Evolutionary conservation across 495 filamentous ascomycete species (phyloP).

Genomic region (Halenospora varia): DNA sequence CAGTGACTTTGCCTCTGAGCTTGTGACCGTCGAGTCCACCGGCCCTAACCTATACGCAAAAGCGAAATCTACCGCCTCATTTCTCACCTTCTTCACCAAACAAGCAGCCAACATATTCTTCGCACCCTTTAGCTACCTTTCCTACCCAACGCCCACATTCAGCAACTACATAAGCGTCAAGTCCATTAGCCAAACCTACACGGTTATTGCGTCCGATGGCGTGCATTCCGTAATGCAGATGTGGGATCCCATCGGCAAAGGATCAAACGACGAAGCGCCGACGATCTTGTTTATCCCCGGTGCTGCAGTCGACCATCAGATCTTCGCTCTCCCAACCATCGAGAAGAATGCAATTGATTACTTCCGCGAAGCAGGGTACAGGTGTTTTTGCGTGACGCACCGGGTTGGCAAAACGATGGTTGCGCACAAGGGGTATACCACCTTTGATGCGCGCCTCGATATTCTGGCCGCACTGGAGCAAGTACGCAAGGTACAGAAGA

Average conservation of each 20-base stretch:
- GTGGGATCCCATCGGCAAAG: conserved; percentile 46
- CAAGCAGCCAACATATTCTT: conserved; percentile 53
- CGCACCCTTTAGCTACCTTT: conserved; percentile 47
- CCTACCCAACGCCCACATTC: conserved; percentile 44
- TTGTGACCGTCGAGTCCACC: conserved; percentile 48
- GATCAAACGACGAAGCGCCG: conserved; percentile 27
- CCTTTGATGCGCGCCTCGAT: conserved; percentile 60
- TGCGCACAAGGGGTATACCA: conserved; percentile 50
- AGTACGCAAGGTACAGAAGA: conserved; percentile 43
- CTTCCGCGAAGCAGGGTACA: conserved; percentile 55
- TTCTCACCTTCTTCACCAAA: conserved; percentile 53
- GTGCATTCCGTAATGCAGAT: conserved; percentile 48
- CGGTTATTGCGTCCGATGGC: conserved; percentile 45
- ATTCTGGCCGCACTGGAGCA: conserved; percentile 53
- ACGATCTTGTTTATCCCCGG: conserved; percentile 60
- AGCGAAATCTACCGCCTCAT: conserved; percentile 40
- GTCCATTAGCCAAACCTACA: conserved; percentile 30
- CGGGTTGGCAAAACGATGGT: conserved; percentile 53
- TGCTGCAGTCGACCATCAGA: conserved; percentile 57
- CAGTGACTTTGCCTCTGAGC: conserved; percentile 52
- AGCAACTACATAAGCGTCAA: conserved; percentile 47
- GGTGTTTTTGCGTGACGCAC: conserved; percentile 53
- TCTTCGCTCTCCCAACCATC: conserved; percentile 62
- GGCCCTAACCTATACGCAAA: conserved; percentile 42
- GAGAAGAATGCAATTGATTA: conserved; percentile 61